Conservation (phyloP, 345 rosid species). For the Euphorbia peplus region DNA sequence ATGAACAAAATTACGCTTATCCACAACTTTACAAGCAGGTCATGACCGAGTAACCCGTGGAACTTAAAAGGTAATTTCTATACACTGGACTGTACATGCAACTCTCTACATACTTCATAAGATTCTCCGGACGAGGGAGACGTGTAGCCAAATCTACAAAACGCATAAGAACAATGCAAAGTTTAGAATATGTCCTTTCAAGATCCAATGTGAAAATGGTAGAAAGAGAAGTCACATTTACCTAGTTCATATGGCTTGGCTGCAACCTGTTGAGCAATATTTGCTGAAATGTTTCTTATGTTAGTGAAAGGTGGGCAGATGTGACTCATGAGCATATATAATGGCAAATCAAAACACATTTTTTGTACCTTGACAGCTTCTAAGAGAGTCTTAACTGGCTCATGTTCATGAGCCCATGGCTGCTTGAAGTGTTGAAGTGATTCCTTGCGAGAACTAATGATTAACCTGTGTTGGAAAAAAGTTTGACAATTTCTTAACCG, state of each 20-base stretch:
- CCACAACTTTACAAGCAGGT: neutral
- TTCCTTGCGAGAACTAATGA: constrained; percentile 63
- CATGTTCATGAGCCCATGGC: constrained; percentile 93
- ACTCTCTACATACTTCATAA: constrained; percentile 78
- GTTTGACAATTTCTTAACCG: neutral
- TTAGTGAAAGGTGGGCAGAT: constrained; percentile 84
- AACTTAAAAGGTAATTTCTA: constrained; percentile 69
- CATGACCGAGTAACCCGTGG: too few relatives aligned
- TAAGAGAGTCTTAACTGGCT: constrained; percentile 59
- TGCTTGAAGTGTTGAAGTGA: constrained; percentile 88
- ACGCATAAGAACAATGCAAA: neutral
- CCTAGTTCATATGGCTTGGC: constrained; percentile 90
- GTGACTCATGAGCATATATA: neutral
- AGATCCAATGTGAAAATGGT: neutral
- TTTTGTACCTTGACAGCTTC: constrained; percentile 68
- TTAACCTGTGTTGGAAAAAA: constrained; percentile 61
- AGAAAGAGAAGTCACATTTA: constrained; percentile 28
- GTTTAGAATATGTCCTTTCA: neutral
- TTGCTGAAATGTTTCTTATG: constrained; percentile 85
- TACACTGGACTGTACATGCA: constrained; percentile 93
- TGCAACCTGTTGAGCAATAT: constrained; percentile 85
- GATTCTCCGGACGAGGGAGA: constrained; percentile 79
- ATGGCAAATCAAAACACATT: neutral
- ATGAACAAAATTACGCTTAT: too few relatives aligned
- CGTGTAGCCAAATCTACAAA: constrained; percentile 73